A percentile compares a stretch with the other conserved stretches of the same genome.
These are phyloP conservation scores for Cyberlindnera maclurae DNA, from an alignment of 805 yeast genomes.

Conservation along the genomic window DNA sequence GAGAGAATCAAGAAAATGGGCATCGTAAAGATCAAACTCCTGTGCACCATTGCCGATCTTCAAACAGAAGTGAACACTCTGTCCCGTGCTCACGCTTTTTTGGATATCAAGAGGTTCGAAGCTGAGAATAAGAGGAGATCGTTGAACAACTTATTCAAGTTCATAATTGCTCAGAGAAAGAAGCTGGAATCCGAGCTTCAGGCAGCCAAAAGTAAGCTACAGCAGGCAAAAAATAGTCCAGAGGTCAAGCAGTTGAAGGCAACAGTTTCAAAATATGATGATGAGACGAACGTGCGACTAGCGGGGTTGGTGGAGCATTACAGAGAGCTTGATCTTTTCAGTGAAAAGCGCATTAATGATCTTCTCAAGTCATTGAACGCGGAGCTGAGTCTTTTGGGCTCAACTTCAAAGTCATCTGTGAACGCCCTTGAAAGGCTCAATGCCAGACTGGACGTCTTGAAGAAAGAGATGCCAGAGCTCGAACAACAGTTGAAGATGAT, in stretches of 20 bases:
- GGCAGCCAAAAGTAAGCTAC: constrained; percentile 24
- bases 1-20: constrained; percentile 19
- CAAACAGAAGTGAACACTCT: constrained; percentile 22
- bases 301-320: constrained; percentile 34
- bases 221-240: constrained; percentile 18
- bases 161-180: constrained; percentile 25
- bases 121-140: constrained; percentile 31
- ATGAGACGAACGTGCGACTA: constrained; percentile 32
- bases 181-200: constrained; percentile 22
- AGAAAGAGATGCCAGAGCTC: constrained; percentile 11
- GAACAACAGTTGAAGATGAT: constrained; percentile 18
- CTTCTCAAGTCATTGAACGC: constrained; percentile 40
- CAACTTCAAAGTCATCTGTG: constrained; percentile 33
- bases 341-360: constrained; percentile 30
- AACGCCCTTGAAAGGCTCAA: constrained; percentile 26
- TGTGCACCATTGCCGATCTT: constrained; percentile 15
- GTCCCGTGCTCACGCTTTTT: constrained; percentile 21
- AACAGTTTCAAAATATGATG: constrained; percentile 29
- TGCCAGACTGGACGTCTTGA: constrained; percentile 17
- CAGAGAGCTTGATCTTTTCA: constrained; percentile 29
- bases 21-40: constrained; percentile 20
- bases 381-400: constrained; percentile 31
- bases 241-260: constrained; percentile 22
- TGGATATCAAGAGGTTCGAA: constrained; percentile 30
- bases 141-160: constrained; percentile 24